Conservation (phyloP, 768 basidiomycete genomes). For the Lactifluus echinatus region DNA sequence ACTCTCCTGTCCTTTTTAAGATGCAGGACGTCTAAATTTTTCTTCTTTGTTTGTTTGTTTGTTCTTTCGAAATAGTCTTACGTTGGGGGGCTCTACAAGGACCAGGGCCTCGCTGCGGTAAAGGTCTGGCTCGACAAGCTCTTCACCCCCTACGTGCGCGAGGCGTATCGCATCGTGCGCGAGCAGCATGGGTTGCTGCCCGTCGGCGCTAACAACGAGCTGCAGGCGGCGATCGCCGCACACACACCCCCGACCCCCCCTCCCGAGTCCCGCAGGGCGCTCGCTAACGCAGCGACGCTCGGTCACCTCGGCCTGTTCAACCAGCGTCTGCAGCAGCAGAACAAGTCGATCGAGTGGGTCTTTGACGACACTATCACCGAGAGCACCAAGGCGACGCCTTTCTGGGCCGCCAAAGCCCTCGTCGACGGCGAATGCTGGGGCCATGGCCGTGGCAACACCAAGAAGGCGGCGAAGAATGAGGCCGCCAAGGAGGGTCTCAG, state of each 20-base stretch:
- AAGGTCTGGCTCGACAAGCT: constrained; percentile 53
- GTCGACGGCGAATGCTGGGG: constrained; percentile 56
- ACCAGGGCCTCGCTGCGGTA: constrained; percentile 53
- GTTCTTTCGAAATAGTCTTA: constrained; percentile 43
- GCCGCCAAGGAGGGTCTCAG: constrained; percentile 68
- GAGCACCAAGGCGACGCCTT: constrained; percentile 58
- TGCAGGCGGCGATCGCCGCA: constrained; percentile 22
- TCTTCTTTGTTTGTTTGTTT: not conserved
- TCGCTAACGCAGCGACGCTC: constrained; percentile 25
- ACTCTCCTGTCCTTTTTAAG: not conserved
- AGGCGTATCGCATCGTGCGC: constrained; percentile 57
- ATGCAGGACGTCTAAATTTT: not conserved
- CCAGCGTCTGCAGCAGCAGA: constrained; percentile 56
- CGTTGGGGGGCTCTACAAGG: constrained; percentile 68
- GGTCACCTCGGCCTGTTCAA: constrained; percentile 79
- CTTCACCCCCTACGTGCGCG: constrained; percentile 51
- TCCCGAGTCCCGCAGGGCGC: not conserved
- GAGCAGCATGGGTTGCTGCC: constrained; percentile 54
- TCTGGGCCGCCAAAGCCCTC: constrained; percentile 61
- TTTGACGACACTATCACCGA: constrained; percentile 42
- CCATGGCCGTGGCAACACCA: constrained; percentile 59
- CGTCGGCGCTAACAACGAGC: constrained; percentile 30
- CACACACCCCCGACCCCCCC: constrained; percentile 16
- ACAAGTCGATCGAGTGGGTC: constrained; percentile 59
- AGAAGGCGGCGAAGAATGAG: constrained; percentile 73